phyloP scores from a whole-genome alignment of 1,284 basidiomycete genomes.

The Cryptococcus floricola region DNA sequence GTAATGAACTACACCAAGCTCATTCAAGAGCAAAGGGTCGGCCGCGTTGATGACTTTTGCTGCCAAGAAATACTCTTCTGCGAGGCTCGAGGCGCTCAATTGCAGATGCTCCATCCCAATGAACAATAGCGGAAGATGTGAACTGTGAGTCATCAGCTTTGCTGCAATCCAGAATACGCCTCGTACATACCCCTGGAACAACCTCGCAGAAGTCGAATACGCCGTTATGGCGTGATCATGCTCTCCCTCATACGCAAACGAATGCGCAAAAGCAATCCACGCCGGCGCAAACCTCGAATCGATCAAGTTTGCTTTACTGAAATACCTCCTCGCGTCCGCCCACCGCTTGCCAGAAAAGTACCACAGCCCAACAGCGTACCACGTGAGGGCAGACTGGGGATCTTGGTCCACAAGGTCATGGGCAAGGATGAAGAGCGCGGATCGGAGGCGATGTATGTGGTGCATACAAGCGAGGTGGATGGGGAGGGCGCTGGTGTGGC shows the following conservation, averaged over 20 bases:
- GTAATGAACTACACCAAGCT: slow-evolving; percentile 88
- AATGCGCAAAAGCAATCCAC: slow-evolving; percentile 97
- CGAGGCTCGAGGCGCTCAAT: slow-evolving; percentile 74
- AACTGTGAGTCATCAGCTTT: slow-evolving; percentile 53
- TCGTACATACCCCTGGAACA: slow-evolving; percentile 80
- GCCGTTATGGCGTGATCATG: slow-evolving; percentile 98
- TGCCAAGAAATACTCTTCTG: slow-evolving; percentile 80
- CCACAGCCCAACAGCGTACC: slow-evolving; percentile 99
- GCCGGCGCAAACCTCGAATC: slow-evolving; percentile 93
- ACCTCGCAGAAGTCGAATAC: slow-evolving; percentile 89
- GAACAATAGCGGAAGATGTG: slow-evolving; percentile 88
- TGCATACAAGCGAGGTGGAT: slow-evolving; percentile 97
- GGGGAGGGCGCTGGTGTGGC: slow-evolving; percentile 81
- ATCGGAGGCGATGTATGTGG: slow-evolving; percentile 83
- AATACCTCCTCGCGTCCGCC: slow-evolving; percentile 83
- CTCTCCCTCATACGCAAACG: slow-evolving; percentile 93
- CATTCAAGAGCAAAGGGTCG: slow-evolving; percentile 87
- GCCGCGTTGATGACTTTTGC: slow-evolving; percentile 72
- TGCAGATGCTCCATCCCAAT: slow-evolving; percentile 98
- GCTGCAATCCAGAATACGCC: neutral
- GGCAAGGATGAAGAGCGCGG: slow-evolving; percentile 88
- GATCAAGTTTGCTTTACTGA: slow-evolving; percentile 94
- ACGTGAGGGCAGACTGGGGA: slow-evolving; percentile 85
- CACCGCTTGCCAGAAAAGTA: slow-evolving; percentile 83
- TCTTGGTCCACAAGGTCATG: slow-evolving; percentile 92